Conservation (phyloP, 139 green algal genomes). For the Micromonas pusilla region DNA sequence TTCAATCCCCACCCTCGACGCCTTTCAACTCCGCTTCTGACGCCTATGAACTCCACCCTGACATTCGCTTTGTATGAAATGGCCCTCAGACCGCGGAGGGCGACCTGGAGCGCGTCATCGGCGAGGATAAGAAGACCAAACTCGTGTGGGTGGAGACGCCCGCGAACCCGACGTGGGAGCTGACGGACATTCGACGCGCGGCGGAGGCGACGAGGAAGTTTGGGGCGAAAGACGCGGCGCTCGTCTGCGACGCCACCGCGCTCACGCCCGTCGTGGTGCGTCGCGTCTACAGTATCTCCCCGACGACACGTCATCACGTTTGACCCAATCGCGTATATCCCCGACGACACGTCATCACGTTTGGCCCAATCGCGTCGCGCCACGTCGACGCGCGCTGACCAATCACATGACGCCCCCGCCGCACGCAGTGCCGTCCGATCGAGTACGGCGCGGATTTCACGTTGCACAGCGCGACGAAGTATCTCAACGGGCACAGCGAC, state of each 20-base stretch:
- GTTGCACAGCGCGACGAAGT: conserved; percentile 96
- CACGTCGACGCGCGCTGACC: too few relatives aligned
- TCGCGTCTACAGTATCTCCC: too few relatives aligned
- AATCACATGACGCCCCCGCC: conserved; percentile 97
- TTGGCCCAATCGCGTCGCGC: too few relatives aligned
- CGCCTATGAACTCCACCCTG: too few relatives aligned
- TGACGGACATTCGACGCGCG: neutral
- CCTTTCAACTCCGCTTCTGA: too few relatives aligned
- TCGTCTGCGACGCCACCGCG: conserved; percentile 2
- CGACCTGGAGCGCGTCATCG: neutral
- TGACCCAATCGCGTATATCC: too few relatives aligned
- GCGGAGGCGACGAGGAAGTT: neutral
- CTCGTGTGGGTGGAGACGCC: conserved; percentile 23
- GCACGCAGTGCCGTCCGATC: conserved; percentile 58
- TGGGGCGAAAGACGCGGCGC: too few relatives aligned
- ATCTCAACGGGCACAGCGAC: conserved; percentile 87
- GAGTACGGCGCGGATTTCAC: conserved; percentile 77
- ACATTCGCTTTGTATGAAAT: too few relatives aligned
- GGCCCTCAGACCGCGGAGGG: neutral
- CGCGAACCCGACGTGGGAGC: conserved; percentile 10
- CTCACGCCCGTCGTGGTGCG: conserved; percentile 16
- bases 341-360: too few relatives aligned
- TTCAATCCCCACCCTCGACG: too few relatives aligned
- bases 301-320: too few relatives aligned
- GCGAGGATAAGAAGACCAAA: neutral